Evolutionary conservation across 805 yeast species (phyloP), one percentile per base, ranked within the genome.

Genomic region (Tetrapisispora taiwanensis): DNA sequence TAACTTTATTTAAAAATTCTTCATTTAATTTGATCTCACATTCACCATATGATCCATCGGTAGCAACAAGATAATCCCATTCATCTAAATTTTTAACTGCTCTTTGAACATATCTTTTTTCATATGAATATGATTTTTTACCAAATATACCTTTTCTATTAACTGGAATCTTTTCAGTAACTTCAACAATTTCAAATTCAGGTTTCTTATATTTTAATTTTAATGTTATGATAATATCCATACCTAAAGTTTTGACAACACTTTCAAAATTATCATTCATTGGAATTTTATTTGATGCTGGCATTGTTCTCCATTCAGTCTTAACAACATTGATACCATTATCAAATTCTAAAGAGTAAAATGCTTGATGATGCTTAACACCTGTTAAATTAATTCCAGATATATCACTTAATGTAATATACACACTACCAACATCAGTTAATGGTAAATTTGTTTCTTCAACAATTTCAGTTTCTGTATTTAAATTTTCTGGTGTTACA

Each of bases 41-140:
- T 54, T 90, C 73, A 8, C 87, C 95, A 70, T 85, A 88, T 31
- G 95, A 85, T 1, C 97, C 97, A 60, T 87, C 94, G 30, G 72
- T 70, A 1, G 97, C 95, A 49, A 87, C 73, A 44, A 75, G 66
- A 30, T 69, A 62, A 30, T 74, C 75, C 82, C 90, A 75, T 2
- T 72, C 65, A 65, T 84, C 94, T 22, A 52, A 46, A 4, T 3
- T 26, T 4, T 63, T 61, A 1, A 73, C 68, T 28, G 74, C 70
- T 48, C 69, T 69, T 2, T 79, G 70, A 6, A 79, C 74, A 48
- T 70, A 75, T 50, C 67, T 76, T 42, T 63, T 69, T 30, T 68
- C 65, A 20, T 60, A 56, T 36, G 49, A 59, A 47, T 59, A 69
- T 44, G 63, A 67, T 18, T 59, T 63, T 44, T 66, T 67, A 18